Evolutionary conservation across 2,329 filamentous ascomycete genomes (phyloP).

Genomic region (Stromatinia cepivora): DNA sequence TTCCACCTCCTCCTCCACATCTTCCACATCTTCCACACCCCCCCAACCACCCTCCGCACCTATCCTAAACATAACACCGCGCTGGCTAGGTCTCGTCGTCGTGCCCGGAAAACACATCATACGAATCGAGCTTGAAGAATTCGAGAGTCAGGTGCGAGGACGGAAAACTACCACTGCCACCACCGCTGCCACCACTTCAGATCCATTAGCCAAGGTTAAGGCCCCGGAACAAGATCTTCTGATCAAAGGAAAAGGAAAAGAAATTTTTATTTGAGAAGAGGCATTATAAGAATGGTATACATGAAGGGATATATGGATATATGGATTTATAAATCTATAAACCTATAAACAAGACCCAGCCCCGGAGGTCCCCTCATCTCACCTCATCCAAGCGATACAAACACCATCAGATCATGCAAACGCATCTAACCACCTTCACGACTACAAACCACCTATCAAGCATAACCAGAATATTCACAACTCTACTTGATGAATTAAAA

Average conservation of each 20-base stretch:
- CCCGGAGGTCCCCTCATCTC: neutral
- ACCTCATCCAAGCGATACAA: no score
- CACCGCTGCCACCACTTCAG: neutral
- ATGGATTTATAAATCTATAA: no score
- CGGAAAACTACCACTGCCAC: neutral
- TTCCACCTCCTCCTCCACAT: neutral
- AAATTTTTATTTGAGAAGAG: neutral
- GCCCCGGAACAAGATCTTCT: neutral
- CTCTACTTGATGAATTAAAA: no score
- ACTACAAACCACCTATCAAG: neutral
- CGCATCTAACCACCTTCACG: neutral
- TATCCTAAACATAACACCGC: slow-evolving; percentile 60
- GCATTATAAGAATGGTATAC: no score
- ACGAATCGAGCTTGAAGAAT: slow-evolving; percentile 86
- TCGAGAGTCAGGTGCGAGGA: slow-evolving; percentile 48
- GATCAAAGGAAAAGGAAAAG: no score
- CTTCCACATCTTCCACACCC: slow-evolving; percentile 25
- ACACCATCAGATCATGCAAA: neutral
- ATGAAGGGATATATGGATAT: no score
- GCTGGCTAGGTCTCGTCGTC: slow-evolving; percentile 86
- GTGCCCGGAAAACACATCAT: slow-evolving; percentile 83
- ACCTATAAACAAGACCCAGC: no score
- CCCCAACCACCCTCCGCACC: neutral
- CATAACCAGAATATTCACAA: neutral
- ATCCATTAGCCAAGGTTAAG: no score